Evolutionary conservation across 176 grass and related monocot genomes (phyloP).

Genomic region (Neostapfia colusana): DNA sequence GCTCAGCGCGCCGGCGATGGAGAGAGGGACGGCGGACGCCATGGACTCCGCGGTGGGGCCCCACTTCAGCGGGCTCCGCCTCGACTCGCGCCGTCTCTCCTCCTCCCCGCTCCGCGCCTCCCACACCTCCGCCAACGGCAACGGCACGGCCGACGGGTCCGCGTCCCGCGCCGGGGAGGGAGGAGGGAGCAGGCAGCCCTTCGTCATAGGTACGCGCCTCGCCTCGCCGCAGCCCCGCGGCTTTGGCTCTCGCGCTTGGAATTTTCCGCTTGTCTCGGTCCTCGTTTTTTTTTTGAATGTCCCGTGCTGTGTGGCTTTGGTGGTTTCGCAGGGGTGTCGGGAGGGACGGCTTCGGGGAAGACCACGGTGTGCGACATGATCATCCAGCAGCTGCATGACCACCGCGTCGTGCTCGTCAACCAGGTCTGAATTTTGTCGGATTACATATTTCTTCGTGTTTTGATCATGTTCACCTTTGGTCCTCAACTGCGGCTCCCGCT

Average conservation of each 20-base stretch:
- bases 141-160: constrained; percentile 17
- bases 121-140: constrained; percentile 41
- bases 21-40: constrained; percentile 44
- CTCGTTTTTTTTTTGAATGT: constrained; percentile 6
- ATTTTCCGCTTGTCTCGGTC: background rate
- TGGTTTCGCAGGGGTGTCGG: constrained; percentile 51
- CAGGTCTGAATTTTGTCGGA: constrained; percentile 37
- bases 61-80: constrained; percentile 92
- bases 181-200: constrained; percentile 46
- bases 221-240: background rate
- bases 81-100: constrained; percentile 53
- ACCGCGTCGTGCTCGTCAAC: constrained; percentile 72
- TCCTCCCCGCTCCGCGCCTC: constrained; percentile 59
- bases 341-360: constrained; percentile 76
- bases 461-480: background rate
- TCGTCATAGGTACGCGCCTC: constrained; percentile 59
- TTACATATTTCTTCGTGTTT: background rate
- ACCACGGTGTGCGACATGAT: constrained; percentile 81
- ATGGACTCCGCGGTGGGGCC: constrained; percentile 56
- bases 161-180: background rate
- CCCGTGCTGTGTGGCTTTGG: background rate
- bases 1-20: constrained; percentile 36
- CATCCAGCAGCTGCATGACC: constrained; percentile 68
- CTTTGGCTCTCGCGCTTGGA: background rate
- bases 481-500: background rate